These are phyloP conservation scores for Boletus pseudopeckii DNA, from an alignment of 768 basidiomycete genomes.

Conservation along the genomic window DNA sequence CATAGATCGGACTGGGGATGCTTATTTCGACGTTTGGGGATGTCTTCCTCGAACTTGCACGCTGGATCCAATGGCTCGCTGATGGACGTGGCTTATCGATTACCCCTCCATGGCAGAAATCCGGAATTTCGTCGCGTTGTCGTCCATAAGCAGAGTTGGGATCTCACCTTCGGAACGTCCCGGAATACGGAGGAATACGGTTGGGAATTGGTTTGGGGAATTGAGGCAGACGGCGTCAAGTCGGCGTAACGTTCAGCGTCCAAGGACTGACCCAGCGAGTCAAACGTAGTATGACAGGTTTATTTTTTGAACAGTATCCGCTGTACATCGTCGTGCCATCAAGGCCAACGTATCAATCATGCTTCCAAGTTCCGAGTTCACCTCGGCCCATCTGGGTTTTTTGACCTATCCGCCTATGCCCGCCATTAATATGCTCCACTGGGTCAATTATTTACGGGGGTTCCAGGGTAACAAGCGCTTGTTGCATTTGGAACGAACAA, in stretches of 20 bases:
- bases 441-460: not conserved
- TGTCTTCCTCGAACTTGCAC: not conserved
- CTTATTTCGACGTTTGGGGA: not conserved
- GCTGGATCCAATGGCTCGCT: not conserved
- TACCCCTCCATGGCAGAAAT: not conserved
- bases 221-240: no score
- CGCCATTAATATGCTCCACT: not conserved
- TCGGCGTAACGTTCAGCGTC: no score
- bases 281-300: not conserved
- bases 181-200: constrained; percentile 1
- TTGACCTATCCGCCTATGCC: not conserved
- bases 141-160: not conserved
- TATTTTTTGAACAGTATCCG: no score
- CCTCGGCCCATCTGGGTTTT: not conserved
- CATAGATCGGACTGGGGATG: no score
- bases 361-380: no score
- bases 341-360: no score
- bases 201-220: not conserved
- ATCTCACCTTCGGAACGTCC: not conserved
- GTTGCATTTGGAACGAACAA: not conserved
- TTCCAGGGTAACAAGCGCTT: not conserved
- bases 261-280: no score
- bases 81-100: not conserved
- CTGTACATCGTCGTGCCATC: no score
- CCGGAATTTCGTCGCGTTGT: not conserved